These are phyloP conservation scores for Cercis canadensis DNA, from an alignment of 306 rosid species.

Conservation along the genomic window DNA sequence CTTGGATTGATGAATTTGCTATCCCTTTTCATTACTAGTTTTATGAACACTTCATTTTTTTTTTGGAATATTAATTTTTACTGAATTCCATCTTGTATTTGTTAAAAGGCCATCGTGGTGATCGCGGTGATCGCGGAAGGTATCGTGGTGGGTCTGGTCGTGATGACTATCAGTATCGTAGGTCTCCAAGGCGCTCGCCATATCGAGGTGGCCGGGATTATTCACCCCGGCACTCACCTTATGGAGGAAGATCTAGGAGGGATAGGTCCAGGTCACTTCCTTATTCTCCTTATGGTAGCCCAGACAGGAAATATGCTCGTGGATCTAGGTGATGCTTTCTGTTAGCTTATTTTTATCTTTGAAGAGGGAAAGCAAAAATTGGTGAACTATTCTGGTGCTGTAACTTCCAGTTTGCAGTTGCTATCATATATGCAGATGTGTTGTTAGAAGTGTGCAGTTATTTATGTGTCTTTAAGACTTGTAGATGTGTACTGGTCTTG, in stretches of 20 bases:
- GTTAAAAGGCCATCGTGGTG: conserved; percentile 49
- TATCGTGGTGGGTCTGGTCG: conserved; percentile 82
- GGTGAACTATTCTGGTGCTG: conserved; percentile 19
- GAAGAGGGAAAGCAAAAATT: neutral
- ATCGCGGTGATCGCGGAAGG: conserved; percentile 60
- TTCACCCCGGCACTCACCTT: conserved; percentile 76
- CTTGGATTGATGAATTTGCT: neutral
- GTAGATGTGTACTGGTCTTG: neutral
- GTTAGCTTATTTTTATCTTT: neutral
- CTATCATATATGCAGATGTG: conserved; percentile 7
- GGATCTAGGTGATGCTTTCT: conserved; percentile 63
- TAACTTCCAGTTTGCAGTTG: conserved; percentile 20
- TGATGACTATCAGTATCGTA: conserved; percentile 72
- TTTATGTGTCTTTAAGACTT: neutral
- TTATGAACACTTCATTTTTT: neutral
- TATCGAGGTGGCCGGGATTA: conserved; percentile 80
- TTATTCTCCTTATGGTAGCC: conserved; percentile 75
- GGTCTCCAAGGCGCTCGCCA: conserved; percentile 93
- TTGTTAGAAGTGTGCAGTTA: conserved; percentile 13
- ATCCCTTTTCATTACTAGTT: neutral
- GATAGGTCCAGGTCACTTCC: conserved; percentile 78
- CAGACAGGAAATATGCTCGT: conserved; percentile 76
- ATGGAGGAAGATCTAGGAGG: conserved; percentile 86
- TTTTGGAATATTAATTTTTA: neutral
- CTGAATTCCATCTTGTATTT: conserved; percentile 26